phyloP scores from a whole-genome alignment of 805 yeast species.

The Candida germanica region DNA sequence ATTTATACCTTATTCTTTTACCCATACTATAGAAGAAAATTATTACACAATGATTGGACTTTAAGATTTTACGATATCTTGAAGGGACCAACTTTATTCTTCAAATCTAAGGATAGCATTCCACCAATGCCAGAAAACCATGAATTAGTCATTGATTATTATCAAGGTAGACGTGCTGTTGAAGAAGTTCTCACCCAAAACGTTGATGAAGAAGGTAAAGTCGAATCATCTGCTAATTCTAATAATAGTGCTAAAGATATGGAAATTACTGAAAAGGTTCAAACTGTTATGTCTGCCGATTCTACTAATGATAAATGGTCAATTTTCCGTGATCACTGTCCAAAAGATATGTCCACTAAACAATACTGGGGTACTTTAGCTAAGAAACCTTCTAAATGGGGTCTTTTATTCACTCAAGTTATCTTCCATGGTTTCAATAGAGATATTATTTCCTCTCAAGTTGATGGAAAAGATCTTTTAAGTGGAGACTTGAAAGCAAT shows the following conservation, averaged over 20 bases:
- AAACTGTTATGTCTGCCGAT: slow-evolving; percentile 5
- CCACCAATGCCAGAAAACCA: slow-evolving; percentile 67
- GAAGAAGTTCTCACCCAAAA: slow-evolving; percentile 7
- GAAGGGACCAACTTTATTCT: slow-evolving; percentile 54
- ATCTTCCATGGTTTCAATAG: slow-evolving; percentile 59
- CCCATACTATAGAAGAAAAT: slow-evolving; percentile 62
- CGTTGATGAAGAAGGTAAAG: slow-evolving; percentile 11
- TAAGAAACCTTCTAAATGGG: slow-evolving; percentile 54
- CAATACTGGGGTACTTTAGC: slow-evolving; percentile 40
- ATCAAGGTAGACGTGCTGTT: slow-evolving; percentile 53
- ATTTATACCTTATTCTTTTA: slow-evolving; percentile 52
- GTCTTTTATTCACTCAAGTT: slow-evolving; percentile 38
- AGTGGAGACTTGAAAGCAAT: slow-evolving; percentile 46
- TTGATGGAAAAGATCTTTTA: slow-evolving; percentile 33
- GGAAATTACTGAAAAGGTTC: slow-evolving; percentile 6
- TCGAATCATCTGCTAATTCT: slow-evolving; percentile 10
- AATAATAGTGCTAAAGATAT: slow-evolving; percentile 8
- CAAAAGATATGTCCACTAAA: slow-evolving; percentile 27
- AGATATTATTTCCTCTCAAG: slow-evolving; percentile 56
- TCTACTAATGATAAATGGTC: slow-evolving; percentile 1
- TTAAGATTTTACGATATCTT: slow-evolving; percentile 53
- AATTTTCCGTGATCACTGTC: slow-evolving; percentile 8
- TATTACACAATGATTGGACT: slow-evolving; percentile 65
- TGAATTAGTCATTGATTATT: slow-evolving; percentile 58
- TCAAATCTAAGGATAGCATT: slow-evolving; percentile 53